These are phyloP conservation scores for Hypomontagnella monticulosa DNA, from an alignment of 495 filamentous ascomycete genomes.

Conservation along the genomic window DNA sequence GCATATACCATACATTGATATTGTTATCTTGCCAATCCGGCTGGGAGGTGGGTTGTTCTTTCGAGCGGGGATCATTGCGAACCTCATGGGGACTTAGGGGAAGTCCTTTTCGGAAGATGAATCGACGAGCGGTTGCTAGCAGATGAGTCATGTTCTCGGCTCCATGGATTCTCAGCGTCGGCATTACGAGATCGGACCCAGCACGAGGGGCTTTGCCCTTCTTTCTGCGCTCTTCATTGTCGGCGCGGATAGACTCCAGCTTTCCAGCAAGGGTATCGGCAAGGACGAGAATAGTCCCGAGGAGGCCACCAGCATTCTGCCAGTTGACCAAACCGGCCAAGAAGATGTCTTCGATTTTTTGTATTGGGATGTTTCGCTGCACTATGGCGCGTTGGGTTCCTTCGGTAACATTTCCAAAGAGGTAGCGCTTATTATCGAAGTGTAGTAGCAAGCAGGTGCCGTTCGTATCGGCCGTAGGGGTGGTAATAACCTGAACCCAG, in stretches of 20 bases:
- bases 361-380: constrained; percentile 69
- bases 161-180: constrained; percentile 74
- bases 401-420: constrained; percentile 87
- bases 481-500: constrained; percentile 75
- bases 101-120: constrained; percentile 86
- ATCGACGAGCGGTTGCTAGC: constrained; percentile 82
- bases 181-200: constrained; percentile 30
- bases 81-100: constrained; percentile 75
- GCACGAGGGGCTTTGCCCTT: constrained; percentile 36
- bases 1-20: constrained; percentile 84
- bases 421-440: constrained; percentile 81
- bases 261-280: constrained; percentile 67
- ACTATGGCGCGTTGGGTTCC: constrained; percentile 81
- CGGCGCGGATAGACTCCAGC: constrained; percentile 33
- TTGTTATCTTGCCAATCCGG: constrained; percentile 80
- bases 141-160: constrained; percentile 79
- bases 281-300: constrained; percentile 84
- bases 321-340: constrained; percentile 80
- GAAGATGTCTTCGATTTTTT: constrained; percentile 77
- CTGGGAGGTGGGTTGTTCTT: constrained; percentile 24
- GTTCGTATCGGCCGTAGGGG: constrained; percentile 90
- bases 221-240: constrained; percentile 45
- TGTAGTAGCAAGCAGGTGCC: constrained; percentile 80
- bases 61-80: constrained; percentile 49
- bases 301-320: constrained; percentile 78